Evolutionary conservation across 345 rosid species (phyloP).

Genomic region (Linum tenue): DNA sequence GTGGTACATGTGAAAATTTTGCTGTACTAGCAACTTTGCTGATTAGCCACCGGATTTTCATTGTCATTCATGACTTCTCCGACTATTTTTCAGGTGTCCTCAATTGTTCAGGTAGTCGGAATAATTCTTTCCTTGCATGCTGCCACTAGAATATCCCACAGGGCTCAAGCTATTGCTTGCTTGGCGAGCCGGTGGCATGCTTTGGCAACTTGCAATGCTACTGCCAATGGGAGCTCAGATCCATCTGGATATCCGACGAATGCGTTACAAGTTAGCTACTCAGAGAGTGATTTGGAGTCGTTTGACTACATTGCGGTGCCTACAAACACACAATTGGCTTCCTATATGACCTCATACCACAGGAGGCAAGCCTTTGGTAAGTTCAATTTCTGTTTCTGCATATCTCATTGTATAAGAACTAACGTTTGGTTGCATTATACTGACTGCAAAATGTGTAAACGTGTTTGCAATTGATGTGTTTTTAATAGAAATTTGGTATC

Average conservation of each 20-base stretch:
- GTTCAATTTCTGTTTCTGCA: slow-evolving; percentile 2
- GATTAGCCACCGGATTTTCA: background rate
- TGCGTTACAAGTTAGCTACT: slow-evolving; percentile 29
- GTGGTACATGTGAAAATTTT: background rate
- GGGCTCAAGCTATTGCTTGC: slow-evolving; percentile 71
- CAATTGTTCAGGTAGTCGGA: slow-evolving; percentile 79
- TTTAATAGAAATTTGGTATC: too few relatives aligned
- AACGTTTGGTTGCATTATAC: too few relatives aligned
- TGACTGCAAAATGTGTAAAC: too few relatives aligned
- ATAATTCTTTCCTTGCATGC: slow-evolving; percentile 74
- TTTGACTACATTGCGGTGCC: slow-evolving; percentile 57
- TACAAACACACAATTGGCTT: slow-evolving; percentile 42
- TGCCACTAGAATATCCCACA: slow-evolving; percentile 77
- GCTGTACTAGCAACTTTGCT: background rate
- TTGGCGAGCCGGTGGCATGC: slow-evolving; percentile 88
- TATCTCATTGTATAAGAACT: background rate
- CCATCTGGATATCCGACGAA: slow-evolving; percentile 18
- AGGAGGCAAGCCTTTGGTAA: slow-evolving; percentile 80
- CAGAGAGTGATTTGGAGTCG: slow-evolving; percentile 84
- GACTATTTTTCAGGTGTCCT: slow-evolving; percentile 46
- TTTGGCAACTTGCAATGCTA: slow-evolving; percentile 46
- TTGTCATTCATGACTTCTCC: slow-evolving; percentile 1
- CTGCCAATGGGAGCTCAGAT: slow-evolving; percentile 45
- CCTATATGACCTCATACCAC: slow-evolving; percentile 64
- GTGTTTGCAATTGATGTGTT: too few relatives aligned